Conservation (phyloP, 805 yeast species). For the Candida ulmi region DNA sequence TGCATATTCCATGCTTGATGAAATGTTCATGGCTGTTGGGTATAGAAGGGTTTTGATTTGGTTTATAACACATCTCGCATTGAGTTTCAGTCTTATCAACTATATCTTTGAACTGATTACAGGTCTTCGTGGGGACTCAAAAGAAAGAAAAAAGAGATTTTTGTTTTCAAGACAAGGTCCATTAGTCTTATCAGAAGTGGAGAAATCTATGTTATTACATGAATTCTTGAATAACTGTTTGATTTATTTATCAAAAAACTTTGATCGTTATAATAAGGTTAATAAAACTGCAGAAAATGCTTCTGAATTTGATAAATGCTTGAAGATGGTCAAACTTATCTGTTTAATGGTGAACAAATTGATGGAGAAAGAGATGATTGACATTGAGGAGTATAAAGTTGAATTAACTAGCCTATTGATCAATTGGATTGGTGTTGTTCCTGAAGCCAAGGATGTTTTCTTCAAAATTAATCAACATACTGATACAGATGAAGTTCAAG, state of each 20-base stretch:
- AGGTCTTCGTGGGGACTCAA: conserved; percentile 47
- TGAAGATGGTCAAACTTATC: conserved; percentile 43
- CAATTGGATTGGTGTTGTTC: conserved; percentile 57
- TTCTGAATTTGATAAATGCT: conserved; percentile 22
- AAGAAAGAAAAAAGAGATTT: conserved; percentile 16
- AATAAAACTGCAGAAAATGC: conserved; percentile 18
- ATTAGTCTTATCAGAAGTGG: conserved; percentile 50
- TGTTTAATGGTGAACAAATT: conserved; percentile 60
- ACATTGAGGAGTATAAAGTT: conserved; percentile 46
- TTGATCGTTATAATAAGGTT: conserved; percentile 13
- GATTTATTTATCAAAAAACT: conserved; percentile 34
- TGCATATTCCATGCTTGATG: conserved; percentile 57
- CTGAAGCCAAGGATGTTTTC: conserved; percentile 58
- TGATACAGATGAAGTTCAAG: conserved; percentile 2
- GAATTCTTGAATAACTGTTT: conserved; percentile 59
- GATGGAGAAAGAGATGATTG: conserved; percentile 38
- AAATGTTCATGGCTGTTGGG: conserved; percentile 64
- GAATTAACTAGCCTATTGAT: conserved; percentile 57
- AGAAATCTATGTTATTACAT: conserved; percentile 61
- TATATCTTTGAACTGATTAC: conserved; percentile 57
- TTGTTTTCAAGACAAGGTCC: conserved; percentile 54
- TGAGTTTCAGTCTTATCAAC: conserved; percentile 50
- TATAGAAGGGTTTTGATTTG: conserved; percentile 59
- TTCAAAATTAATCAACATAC: conserved; percentile 29
- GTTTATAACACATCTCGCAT: conserved; percentile 58